Percentiles rank a stretch among this genome's conserved stretches.
Conservation (phyloP, 805 yeast genomes). For the Starmerella davenportii region DNA sequence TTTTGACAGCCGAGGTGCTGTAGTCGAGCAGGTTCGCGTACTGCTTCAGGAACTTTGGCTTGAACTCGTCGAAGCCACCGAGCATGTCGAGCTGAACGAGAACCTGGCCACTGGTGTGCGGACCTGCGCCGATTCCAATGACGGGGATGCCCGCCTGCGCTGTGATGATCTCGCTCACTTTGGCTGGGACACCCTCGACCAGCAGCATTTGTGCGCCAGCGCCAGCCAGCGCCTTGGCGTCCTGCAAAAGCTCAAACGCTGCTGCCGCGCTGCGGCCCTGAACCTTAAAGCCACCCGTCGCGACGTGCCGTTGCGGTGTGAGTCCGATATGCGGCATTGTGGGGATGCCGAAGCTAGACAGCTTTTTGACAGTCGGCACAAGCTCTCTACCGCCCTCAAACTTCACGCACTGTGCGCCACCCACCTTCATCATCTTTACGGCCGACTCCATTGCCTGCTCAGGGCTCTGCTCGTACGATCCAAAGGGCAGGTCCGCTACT, state of each 20-base stretch:
- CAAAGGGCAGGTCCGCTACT: conserved; percentile 80
- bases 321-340: conserved; percentile 84
- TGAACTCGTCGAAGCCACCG: conserved; percentile 38
- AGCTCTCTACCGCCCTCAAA: conserved; percentile 64
- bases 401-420: conserved; percentile 55
- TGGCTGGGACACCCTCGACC: conserved; percentile 72
- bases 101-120: conserved; percentile 69
- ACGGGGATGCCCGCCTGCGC: conserved; percentile 48
- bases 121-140: conserved; percentile 93
- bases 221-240: conserved; percentile 50
- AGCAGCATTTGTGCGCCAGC: conserved; percentile 65
- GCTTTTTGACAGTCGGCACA: conserved; percentile 33
- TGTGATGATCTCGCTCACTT: conserved; percentile 49
- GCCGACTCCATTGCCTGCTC: conserved; percentile 47
- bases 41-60: conserved; percentile 59
- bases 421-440: conserved; percentile 34
- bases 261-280: conserved; percentile 47
- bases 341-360: conserved; percentile 61
- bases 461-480: conserved; percentile 51
- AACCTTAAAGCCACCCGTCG: conserved; percentile 71
- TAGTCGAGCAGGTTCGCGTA: conserved; percentile 36
- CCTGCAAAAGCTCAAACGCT: conserved; percentile 41
- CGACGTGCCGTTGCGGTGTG: conserved; percentile 70
- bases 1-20: conserved; percentile 34
- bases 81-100: conserved; percentile 70